Percentiles rank a stretch among this genome's conserved stretches.
These are phyloP conservation scores for Zopfochytrium polystomum DNA, from an alignment of 371 early-diverging fungal genomes.

Conservation along the genomic window DNA sequence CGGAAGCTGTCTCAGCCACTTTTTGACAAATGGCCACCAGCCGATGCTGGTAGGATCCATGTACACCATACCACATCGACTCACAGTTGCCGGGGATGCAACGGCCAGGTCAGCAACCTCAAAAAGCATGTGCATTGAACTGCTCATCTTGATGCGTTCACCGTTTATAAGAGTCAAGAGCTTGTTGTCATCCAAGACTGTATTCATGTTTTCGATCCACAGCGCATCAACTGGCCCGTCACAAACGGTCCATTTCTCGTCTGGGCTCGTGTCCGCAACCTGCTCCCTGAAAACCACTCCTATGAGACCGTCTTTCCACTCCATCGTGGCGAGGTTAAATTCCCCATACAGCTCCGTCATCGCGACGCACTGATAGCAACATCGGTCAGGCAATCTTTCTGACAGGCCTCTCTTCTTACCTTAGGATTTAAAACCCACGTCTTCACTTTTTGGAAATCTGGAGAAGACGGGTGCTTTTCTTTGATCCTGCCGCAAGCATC, in stretches of 20 bases:
- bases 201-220: conserved; percentile 59
- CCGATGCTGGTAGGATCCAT: conserved; percentile 51
- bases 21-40: conserved; percentile 46
- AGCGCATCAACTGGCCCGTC: conserved; percentile 57
- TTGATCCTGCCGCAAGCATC: conserved; percentile 36
- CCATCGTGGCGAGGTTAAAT: conserved; percentile 53
- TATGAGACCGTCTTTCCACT: conserved; percentile 53
- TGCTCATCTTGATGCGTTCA: conserved; percentile 52
- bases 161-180: conserved; percentile 52
- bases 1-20: conserved; percentile 39
- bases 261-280: conserved; percentile 43
- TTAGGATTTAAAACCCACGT: conserved; percentile 52
- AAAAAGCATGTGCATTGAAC: conserved; percentile 51
- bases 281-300: conserved; percentile 45
- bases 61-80: conserved; percentile 54
- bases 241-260: conserved; percentile 57
- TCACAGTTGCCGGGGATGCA: conserved; percentile 55
- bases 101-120: conserved; percentile 54
- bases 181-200: conserved; percentile 58
- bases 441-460: conserved; percentile 40
- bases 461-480: conserved; percentile 25
- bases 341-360: conserved; percentile 55
- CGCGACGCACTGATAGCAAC: conserved; percentile 41
- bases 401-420: conserved; percentile 22
- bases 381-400: neutral